These are phyloP conservation scores for Saccharomyces pastorianus DNA, from an alignment of 1,139 yeast species.

Conservation along the genomic window DNA sequence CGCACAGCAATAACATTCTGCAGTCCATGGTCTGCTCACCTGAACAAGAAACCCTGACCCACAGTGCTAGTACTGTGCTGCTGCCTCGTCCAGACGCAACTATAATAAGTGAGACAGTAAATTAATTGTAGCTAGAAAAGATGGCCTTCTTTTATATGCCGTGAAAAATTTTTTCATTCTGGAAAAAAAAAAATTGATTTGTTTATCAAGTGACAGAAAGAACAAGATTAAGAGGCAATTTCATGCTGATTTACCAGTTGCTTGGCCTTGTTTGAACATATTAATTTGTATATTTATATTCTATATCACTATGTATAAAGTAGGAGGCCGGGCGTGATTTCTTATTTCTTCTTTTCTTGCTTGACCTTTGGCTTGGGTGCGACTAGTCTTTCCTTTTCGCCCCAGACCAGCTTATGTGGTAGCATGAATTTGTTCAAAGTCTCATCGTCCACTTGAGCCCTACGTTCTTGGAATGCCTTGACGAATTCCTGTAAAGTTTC, in stretches of 20 bases:
- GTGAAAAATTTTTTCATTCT: neutral
- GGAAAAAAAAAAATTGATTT: neutral
- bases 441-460: constrained; percentile 60
- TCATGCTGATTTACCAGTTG: too few relatives aligned
- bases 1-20: neutral
- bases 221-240: neutral
- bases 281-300: neutral
- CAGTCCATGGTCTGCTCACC: neutral
- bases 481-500: constrained; percentile 73
- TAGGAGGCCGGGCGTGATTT: neutral
- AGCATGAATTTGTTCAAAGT: constrained; percentile 68
- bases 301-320: neutral
- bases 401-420: constrained; percentile 75
- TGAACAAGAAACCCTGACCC: neutral
- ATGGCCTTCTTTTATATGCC: neutral
- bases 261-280: too few relatives aligned
- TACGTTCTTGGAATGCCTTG: constrained; percentile 68
- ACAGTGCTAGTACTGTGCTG: neutral
- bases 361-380: constrained; percentile 52
- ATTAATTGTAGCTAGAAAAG: neutral
- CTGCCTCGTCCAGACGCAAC: neutral
- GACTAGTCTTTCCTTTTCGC: constrained; percentile 61
- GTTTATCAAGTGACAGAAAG: neutral
- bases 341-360: constrained; percentile 15
- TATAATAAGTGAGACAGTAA: too few relatives aligned